phyloP scores from a whole-genome alignment of 2,329 filamentous ascomycete species.

The Tolypocladium nubicola region DNA sequence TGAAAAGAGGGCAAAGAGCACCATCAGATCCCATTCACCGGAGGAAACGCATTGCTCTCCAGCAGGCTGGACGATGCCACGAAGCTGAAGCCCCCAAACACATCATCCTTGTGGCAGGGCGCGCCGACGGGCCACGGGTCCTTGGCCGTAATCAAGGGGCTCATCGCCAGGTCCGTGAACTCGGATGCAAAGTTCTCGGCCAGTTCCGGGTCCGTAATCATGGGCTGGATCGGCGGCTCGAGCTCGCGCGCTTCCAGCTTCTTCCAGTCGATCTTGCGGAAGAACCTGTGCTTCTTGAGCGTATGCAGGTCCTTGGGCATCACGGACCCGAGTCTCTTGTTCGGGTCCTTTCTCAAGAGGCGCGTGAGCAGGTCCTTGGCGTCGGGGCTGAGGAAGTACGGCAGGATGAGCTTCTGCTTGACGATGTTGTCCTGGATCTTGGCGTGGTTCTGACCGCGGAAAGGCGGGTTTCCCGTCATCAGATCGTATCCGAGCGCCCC shows the following conservation, averaged over 20 bases:
- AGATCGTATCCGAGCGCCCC: conserved; percentile 88
- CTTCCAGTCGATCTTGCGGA: conserved; percentile 93
- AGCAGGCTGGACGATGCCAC: conserved; percentile 48
- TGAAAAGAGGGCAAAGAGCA: not conserved
- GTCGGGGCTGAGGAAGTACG: conserved; percentile 84
- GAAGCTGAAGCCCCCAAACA: conserved; percentile 55
- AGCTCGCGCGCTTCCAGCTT: conserved; percentile 72
- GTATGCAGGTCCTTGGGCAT: conserved; percentile 80
- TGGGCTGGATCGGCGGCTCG: conserved; percentile 78
- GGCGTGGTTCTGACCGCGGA: conserved; percentile 79
- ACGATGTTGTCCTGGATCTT: conserved; percentile 96
- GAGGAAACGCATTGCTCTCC: conserved; percentile 33
- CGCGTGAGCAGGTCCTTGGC: conserved; percentile 90
- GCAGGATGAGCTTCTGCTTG: conserved; percentile 79
- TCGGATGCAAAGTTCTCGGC: conserved; percentile 95
- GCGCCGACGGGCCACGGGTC: conserved; percentile 28
- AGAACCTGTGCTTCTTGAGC: conserved; percentile 92
- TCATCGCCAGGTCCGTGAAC: conserved; percentile 79
- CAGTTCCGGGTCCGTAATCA: conserved; percentile 90
- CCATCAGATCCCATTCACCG: conserved; percentile 6
- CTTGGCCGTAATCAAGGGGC: conserved; percentile 48
- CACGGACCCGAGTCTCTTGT: conserved; percentile 76
- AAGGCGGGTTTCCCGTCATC: conserved; percentile 85
- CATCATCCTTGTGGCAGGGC: conserved; percentile 35
- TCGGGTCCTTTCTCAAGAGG: conserved; percentile 82